Evolutionary conservation across 2,329 filamentous ascomycete species (phyloP).

Genomic region (Xylariaceae sp.): DNA sequence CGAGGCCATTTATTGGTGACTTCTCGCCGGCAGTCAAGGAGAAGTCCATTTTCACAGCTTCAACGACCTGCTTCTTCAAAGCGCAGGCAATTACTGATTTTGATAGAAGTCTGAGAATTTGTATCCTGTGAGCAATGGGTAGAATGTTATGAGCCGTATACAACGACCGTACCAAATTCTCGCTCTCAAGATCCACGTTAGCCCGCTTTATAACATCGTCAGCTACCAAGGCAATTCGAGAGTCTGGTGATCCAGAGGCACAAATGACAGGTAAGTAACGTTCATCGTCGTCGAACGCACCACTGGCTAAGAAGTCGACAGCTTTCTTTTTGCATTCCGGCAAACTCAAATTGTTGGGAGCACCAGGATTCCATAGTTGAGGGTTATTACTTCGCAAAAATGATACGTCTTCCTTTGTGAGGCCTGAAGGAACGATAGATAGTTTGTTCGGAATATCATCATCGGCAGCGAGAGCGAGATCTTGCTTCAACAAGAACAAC

Average conservation of each 20-base stretch:
- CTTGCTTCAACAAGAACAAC: conserved; percentile 65
- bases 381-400: conserved; percentile 68
- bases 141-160: conserved; percentile 71
- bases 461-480: conserved; percentile 29
- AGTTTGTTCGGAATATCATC: conserved; percentile 25
- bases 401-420: conserved; percentile 61
- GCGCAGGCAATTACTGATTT: conserved; percentile 72
- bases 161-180: conserved; percentile 57
- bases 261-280: conserved; percentile 80
- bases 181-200: conserved; percentile 68
- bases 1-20: conserved; percentile 55
- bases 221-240: conserved; percentile 74
- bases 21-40: conserved; percentile 34
- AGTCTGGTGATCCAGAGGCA: conserved; percentile 78
- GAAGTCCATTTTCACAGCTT: conserved; percentile 65
- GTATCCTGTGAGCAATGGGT: conserved; percentile 69
- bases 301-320: conserved; percentile 72
- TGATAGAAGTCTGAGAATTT: conserved; percentile 69
- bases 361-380: conserved; percentile 62
- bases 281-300: conserved; percentile 78
- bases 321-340: conserved; percentile 66
- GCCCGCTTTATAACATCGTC: conserved; percentile 85
- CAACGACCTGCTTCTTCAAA: conserved; percentile 64
- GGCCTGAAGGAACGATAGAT: conserved; percentile 45
- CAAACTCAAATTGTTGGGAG: conserved; percentile 60